Conservation (phyloP, 345 rosid genomes). For the Eucalyptus virginea region DNA sequence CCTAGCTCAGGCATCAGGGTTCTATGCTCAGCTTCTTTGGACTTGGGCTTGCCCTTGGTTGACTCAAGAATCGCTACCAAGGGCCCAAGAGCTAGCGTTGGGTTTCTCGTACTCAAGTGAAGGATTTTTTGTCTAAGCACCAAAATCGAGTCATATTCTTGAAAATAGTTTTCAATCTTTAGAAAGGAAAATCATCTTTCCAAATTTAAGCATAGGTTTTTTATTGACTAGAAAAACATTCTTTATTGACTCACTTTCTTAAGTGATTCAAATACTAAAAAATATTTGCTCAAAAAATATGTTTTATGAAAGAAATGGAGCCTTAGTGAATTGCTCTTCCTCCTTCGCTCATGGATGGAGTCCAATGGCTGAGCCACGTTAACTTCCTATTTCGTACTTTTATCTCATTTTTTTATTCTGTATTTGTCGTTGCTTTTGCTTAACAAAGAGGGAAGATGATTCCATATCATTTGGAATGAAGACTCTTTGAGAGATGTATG, state of each 20-base stretch:
- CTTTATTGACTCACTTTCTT: too few relatives aligned
- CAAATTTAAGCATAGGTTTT: neutral
- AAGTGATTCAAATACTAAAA: neutral
- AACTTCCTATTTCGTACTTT: neutral
- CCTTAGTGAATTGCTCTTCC: neutral
- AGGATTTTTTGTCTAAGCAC: too few relatives aligned
- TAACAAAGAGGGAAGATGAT: neutral
- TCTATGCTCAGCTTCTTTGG: neutral
- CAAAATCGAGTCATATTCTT: rapidly evolving
- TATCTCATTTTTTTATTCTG: neutral
- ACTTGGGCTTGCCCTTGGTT: neutral
- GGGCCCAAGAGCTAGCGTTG: neutral
- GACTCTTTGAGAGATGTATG: neutral
- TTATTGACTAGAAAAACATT: too few relatives aligned
- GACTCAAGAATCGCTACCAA: neutral
- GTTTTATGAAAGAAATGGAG: neutral
- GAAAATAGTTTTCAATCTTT: neutral
- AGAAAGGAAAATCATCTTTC: too few relatives aligned
- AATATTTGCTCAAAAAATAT: too few relatives aligned
- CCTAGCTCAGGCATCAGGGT: neutral
- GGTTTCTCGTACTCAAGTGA: neutral
- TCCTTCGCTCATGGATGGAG: neutral
- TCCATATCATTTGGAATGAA: neutral
- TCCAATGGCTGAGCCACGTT: neutral
- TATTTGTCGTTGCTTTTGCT: neutral